Evolutionary conservation across 2,329 filamentous ascomycete genomes (phyloP), one percentile per base, ranked within the genome.

Genomic region (Cladobotryum mycophilum): DNA sequence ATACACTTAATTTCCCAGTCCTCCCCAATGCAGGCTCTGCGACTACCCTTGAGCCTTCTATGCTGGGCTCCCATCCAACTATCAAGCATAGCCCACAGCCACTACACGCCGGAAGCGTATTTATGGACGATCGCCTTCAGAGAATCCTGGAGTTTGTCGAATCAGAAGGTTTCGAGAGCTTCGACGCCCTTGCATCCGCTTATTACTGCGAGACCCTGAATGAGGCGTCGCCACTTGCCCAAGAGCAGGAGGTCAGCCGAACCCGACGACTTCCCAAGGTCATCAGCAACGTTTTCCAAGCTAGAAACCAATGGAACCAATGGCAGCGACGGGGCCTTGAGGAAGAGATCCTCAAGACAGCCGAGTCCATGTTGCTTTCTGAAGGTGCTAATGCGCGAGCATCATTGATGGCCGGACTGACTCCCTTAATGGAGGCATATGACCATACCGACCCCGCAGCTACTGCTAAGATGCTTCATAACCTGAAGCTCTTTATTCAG

Each of bases 271-370:
- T 64, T 8, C 59, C 62, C 7, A 53, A 55, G 37, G 54, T 63
- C 5, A 54, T 64, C 22, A 49, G 49, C 1, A 53, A 59, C 2
- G 55, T 63, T 2, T 58, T 57, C 18, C 55, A 49, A 12, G 52
- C 56, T 6, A 49, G 57, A 1, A 37, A 48, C 8, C 46, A 42
- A 33, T 62, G 56, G 61, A 60, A 55, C n/a, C 44, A 47, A 3
- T 61, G 57, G 63, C 58, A 60, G 50, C 55, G 61, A 13, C 52
- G 53, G 7, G 61, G 57, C 1, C 62, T 64, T 41, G 55, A 60
- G 6, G 60, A 63, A 4, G 60, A 64, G 42, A 56, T 63, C n/a
- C 51, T 64, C 15, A 59, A 58, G 34, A 58, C 57, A 2, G 57
- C 58, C 30, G 56, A 60, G 40, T 25, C 53, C 0, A 58, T 60